These are phyloP conservation scores for Monosporascus ibericus DNA, from an alignment of 2,329 filamentous ascomycete genomes.

Conservation along the genomic window DNA sequence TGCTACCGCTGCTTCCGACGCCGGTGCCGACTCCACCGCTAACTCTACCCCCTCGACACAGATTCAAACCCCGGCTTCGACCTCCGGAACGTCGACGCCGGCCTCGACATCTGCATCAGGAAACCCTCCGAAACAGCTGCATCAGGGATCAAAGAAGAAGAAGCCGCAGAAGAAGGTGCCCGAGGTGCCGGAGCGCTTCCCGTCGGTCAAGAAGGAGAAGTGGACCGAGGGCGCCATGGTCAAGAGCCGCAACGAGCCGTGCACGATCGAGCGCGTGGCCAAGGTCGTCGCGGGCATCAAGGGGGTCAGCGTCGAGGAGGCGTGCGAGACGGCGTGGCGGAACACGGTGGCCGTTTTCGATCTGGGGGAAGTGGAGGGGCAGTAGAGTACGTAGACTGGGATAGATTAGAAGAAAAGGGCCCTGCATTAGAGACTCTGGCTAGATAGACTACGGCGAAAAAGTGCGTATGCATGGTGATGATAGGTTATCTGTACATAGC, in stretches of 20 bases:
- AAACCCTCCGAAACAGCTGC: slow-evolving; percentile 10
- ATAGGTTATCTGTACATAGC: too few relatives aligned
- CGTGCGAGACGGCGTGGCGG: slow-evolving; percentile 78
- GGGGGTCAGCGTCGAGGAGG: slow-evolving; percentile 68
- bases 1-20: neutral
- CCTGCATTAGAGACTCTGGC: too few relatives aligned
- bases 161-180: slow-evolving; percentile 50
- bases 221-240: slow-evolving; percentile 85
- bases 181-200: slow-evolving; percentile 66
- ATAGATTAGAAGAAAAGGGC: neutral
- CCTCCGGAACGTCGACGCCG: slow-evolving; percentile 8
- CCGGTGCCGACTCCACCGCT: neutral
- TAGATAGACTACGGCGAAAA: too few relatives aligned
- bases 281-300: slow-evolving; percentile 84
- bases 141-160: slow-evolving; percentile 35
- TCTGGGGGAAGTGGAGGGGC: slow-evolving; percentile 41
- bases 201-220: slow-evolving; percentile 91
- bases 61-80: slow-evolving; percentile 4
- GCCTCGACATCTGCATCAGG: slow-evolving; percentile 4
- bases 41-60: slow-evolving; percentile 2
- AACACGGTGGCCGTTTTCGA: slow-evolving; percentile 80
- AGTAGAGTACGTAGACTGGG: neutral
- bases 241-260: slow-evolving; percentile 92
- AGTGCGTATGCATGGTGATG: too few relatives aligned
- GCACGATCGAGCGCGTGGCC: slow-evolving; percentile 80